phyloP scores from a whole-genome alignment of 805 yeast genomes.

The Ogataea nakhonphanomensis region DNA sequence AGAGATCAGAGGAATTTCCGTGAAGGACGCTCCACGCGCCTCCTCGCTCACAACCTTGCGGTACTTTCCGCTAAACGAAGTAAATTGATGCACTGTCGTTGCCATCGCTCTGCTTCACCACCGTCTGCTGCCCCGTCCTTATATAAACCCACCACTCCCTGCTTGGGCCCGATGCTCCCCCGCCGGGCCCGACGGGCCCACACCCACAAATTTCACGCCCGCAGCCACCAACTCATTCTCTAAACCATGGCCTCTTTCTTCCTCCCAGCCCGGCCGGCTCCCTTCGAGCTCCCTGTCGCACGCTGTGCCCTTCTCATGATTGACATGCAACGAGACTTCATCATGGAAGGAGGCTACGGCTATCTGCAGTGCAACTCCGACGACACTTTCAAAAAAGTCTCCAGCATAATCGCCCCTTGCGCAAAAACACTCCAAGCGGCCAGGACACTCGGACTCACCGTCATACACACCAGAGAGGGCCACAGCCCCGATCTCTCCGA shows the following conservation, averaged over 20 bases:
- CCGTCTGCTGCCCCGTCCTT: too few species aligned
- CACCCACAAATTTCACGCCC: too few species aligned
- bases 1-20: constrained; percentile 19
- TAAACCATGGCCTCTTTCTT: background rate
- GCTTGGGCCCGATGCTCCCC: too few species aligned
- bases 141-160: too few species aligned
- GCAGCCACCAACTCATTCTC: too few species aligned
- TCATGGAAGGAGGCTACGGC: constrained; percentile 29
- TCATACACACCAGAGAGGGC: constrained; percentile 34
- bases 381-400: constrained; percentile 11
- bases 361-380: constrained; percentile 19
- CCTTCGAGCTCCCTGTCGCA: constrained; percentile 11
- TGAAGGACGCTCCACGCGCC: constrained; percentile 16
- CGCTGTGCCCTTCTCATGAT: constrained; percentile 30
- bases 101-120: too few species aligned
- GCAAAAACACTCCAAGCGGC: constrained; percentile 24
- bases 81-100: too few species aligned
- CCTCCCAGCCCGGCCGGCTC: constrained; percentile 9
- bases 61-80: constrained; percentile 16
- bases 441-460: constrained; percentile 26
- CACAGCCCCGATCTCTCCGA: constrained; percentile 29
- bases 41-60: constrained; percentile 15
- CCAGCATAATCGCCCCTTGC: constrained; percentile 26
- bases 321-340: constrained; percentile 35
- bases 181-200: too few species aligned